Base-by-base conservation (phyloP, 1,139 yeast species). In the Candida gigantensis region DNA sequence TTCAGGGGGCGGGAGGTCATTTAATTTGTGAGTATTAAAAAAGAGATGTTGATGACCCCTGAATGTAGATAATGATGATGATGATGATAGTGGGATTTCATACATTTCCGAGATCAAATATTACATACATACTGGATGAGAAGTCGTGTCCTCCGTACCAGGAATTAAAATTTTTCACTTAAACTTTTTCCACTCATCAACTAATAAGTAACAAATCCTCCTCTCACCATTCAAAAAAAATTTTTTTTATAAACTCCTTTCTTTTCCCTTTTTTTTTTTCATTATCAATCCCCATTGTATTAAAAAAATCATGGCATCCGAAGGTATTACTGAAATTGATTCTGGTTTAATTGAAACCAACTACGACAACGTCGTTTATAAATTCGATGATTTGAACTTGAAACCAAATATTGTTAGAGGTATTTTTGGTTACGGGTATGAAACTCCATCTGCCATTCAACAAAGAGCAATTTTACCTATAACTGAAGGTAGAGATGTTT, bases 391-490 rank as follows among this genome's bases (percentile, higher is more conserved):
- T 64, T 78, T 84, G 69, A 81, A 84, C 83, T 77, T 84, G 65
- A 83, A 83, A 69, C 82, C 79, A 54, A 78, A 74, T 56, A 79
- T 84, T 61, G 79, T 83, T 57, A 81, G 92, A 80, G 92, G 88
- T 70, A 86, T 92, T 61, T 92, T 81, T 70, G 96, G 95, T 72
- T 87, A 87, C 77, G 98, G 98, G 78, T 92, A 88, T 76, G 97
- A 92, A 76, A 77, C 80, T 49, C 98, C 98, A 57, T 87, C 96
- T 50, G 95, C 97, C 50, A 92, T 92, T 73, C 98, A 92, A 76
- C 95, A 88, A 69, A 87, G 98, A 73, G 98, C 98, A 50, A 92
- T 92, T 58, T 76, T 86, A 63, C 98, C 96, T 65, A 89, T 92
- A 68, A 84, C 92, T 61, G 94, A 87, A 68, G 96, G 96, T 53